A percentile compares a stretch with the other conserved stretches of the same genome.
Evolutionary conservation across 257 asterid species (phyloP).

Genomic region (Penstemon barbatus): DNA sequence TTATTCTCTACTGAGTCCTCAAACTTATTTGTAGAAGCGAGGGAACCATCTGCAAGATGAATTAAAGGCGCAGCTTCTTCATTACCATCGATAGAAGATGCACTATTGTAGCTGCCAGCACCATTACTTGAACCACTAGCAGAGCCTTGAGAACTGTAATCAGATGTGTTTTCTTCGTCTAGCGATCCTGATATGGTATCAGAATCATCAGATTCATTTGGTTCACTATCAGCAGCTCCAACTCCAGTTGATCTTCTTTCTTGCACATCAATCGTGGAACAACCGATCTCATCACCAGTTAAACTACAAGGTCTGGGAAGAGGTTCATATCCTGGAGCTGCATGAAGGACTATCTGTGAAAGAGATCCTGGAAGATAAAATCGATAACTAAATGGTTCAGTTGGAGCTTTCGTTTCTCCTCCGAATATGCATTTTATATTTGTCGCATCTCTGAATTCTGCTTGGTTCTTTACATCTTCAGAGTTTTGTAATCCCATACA

Average conservation of each 20-base stretch:
- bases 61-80: slow-evolving; percentile 54
- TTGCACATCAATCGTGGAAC: slow-evolving; percentile 31
- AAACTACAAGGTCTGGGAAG: slow-evolving; percentile 91
- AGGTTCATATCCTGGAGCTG: slow-evolving; percentile 99
- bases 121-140: slow-evolving; percentile 51
- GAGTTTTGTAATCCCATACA: slow-evolving; percentile 38
- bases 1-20: slow-evolving; percentile 36
- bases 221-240: slow-evolving; percentile 39
- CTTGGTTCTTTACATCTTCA: slow-evolving; percentile 45
- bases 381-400: slow-evolving; percentile 59
- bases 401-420: slow-evolving; percentile 46
- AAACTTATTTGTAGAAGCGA: slow-evolving; percentile 39
- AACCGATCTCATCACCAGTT: slow-evolving; percentile 41
- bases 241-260: slow-evolving; percentile 32
- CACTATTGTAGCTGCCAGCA: slow-evolving; percentile 42
- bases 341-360: slow-evolving; percentile 95
- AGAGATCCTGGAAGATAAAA: slow-evolving; percentile 98
- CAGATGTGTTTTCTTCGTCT: slow-evolving; percentile 73
- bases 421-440: slow-evolving; percentile 59
- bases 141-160: slow-evolving; percentile 69
- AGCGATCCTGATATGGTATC: slow-evolving; percentile 66
- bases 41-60: slow-evolving; percentile 72
- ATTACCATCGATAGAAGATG: slow-evolving; percentile 45
- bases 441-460: slow-evolving; percentile 38
- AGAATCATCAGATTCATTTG: slow-evolving; percentile 56